Base-by-base conservation (phyloP, 1,139 yeast species). In the Suhomyces bribrorum region DNA sequence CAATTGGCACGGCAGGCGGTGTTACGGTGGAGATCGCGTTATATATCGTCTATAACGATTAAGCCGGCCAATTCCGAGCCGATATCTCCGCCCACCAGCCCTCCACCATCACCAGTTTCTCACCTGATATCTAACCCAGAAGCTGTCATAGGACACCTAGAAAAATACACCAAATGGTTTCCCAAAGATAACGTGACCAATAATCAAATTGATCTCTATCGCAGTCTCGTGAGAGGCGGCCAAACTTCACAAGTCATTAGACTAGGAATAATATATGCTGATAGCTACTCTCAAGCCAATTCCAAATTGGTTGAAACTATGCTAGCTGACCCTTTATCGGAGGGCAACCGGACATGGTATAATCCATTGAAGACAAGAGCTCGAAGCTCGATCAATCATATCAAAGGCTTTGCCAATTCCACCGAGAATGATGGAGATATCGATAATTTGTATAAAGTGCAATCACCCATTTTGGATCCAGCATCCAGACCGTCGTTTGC, bases 291-390 rank as follows among this genome's bases (percentile, higher is more conserved):
- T 5, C 51, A 53, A 24, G 28, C 34, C 6, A 42, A 44, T 1
- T 62, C 73, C 14, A 64, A 52, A 45, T 32, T 72, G 4, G 35
- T 72, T 3, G 75, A 70, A 37, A 45, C 61, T 0, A 44, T 72
- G 3, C 50, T 73, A 26, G 69, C 76, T 1, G 77, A 73, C 43
- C 77, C 77, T 2, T 56, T 73, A 40, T 61, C 77, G 6, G 54
- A 55, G 5, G 53, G 53, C 9, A 67, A 62, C 40, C 43, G 53
- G 18, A 22, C 26, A 7, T 70, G 77, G 77, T 66, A 62, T 26
- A 37, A 54, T 6, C 37, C 47, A 16, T 44, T 73, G 5, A 47
- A 37, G 5, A 36, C 43, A 2, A 53, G 77, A 36, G 33, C 53
- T 14, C 47, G 54, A 17, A 28, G 36, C 2, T 40, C 37, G 3